phyloP scores from a whole-genome alignment of 345 rosid species.

The Gossypium anomalum region DNA sequence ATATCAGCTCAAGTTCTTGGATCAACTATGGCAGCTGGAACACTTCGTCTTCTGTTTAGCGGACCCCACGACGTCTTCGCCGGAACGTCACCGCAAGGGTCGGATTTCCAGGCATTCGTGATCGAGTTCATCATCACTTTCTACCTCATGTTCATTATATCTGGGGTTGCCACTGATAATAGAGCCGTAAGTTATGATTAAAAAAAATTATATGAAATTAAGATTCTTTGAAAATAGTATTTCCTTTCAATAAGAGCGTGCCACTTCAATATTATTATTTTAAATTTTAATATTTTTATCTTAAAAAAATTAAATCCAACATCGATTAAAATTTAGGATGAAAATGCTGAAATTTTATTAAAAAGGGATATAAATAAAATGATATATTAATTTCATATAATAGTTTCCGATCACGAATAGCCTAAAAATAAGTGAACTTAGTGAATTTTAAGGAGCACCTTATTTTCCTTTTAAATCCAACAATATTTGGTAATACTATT shows the following conservation, averaged over 20 bases:
- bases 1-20: conserved; percentile 63
- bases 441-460: neutral
- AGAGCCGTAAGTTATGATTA: conserved; percentile 61
- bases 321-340: fast-evolving
- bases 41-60: conserved; percentile 57
- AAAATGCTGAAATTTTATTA: no score
- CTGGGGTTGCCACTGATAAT: conserved; percentile 89
- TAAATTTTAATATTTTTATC: no score
- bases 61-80: conserved; percentile 58
- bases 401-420: no score
- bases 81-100: conserved; percentile 74
- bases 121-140: conserved; percentile 92
- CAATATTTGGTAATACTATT: neutral
- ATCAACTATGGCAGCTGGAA: conserved; percentile 73
- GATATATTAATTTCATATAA: no score
- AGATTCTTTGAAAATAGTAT: no score
- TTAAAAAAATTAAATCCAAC: fast-evolving
- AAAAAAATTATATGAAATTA: no score
- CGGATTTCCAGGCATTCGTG: conserved; percentile 62
- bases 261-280: no score
- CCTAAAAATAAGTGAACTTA: neutral
- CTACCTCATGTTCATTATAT: conserved; percentile 82
- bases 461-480: neutral
- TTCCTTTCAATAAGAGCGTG: no score
- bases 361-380: no score